These are phyloP conservation scores for Venturia carpophila DNA, from an alignment of 2,329 filamentous ascomycete species.

Conservation along the genomic window DNA sequence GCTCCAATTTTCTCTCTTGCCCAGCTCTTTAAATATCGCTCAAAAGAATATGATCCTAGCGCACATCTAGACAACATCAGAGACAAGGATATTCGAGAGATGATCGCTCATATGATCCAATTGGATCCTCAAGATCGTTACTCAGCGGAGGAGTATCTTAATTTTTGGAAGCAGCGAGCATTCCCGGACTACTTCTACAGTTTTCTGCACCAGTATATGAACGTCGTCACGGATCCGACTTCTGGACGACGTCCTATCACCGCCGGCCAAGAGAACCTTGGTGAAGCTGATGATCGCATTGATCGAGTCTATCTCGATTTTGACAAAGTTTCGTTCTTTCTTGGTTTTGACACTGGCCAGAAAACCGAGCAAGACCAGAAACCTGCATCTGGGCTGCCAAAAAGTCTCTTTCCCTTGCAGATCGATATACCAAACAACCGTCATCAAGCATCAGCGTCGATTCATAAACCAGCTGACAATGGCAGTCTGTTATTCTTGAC, in stretches of 20 bases:
- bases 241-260: constrained; percentile 67
- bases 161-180: constrained; percentile 84
- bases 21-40: constrained; percentile 88
- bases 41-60: constrained; percentile 79
- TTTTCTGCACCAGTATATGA: constrained; percentile 97
- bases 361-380: constrained; percentile 25
- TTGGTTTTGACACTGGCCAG: constrained; percentile 58
- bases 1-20: constrained; percentile 95
- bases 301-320: constrained; percentile 90
- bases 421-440: constrained; percentile 82
- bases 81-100: constrained; percentile 75
- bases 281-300: constrained; percentile 87
- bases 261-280: constrained; percentile 61
- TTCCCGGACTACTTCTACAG: constrained; percentile 97
- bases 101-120: constrained; percentile 95
- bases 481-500: constrained; percentile 89
- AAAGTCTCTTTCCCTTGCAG: constrained; percentile 68
- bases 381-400: constrained; percentile 21
- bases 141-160: constrained; percentile 86
- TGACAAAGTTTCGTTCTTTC: constrained; percentile 93
- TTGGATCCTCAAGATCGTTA: constrained; percentile 86
- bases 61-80: constrained; percentile 76
- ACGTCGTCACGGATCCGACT: constrained; percentile 82
- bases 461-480: constrained; percentile 64
- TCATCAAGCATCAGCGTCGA: constrained; percentile 55